These are phyloP conservation scores for Cantharellus cinnabarinus DNA, from an alignment of 768 basidiomycete genomes.

Conservation along the genomic window DNA sequence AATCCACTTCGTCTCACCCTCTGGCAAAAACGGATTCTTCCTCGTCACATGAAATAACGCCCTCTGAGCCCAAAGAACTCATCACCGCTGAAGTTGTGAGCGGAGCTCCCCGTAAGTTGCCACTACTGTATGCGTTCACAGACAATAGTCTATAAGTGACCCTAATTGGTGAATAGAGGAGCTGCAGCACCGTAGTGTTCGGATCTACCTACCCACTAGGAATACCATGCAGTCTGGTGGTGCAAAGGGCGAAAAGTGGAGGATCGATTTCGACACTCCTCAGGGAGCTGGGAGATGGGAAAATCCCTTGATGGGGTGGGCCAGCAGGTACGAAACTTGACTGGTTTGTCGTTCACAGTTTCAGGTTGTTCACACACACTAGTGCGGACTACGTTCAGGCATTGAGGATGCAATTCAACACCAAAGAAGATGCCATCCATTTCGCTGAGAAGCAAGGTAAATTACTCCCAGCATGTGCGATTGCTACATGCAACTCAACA, in stretches of 20 bases:
- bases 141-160: background rate
- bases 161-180: conserved; percentile 14
- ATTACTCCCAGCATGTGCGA: conserved; percentile 6
- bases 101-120: conserved; percentile 55
- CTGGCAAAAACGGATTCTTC: background rate
- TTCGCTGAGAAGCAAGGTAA: conserved; percentile 94
- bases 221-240: conserved; percentile 92
- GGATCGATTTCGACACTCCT: conserved; percentile 87
- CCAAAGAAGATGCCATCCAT: conserved; percentile 77
- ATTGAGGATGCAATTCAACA: conserved; percentile 60
- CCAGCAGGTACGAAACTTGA: conserved; percentile 52
- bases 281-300: conserved; percentile 87
- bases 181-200: conserved; percentile 67
- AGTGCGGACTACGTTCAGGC: conserved; percentile 96
- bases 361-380: background rate
- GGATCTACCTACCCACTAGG: conserved; percentile 82
- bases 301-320: conserved; percentile 95
- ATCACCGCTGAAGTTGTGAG: conserved; percentile 66
- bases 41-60: background rate
- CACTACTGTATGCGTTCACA: background rate
- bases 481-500: conserved; percentile 8
- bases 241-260: conserved; percentile 72
- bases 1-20: too few relatives aligned
- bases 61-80: conserved; percentile 26
- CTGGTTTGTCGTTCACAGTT: background rate